A percentile compares a stretch with the other conserved stretches of the same genome.
Evolutionary conservation across 2,329 filamentous ascomycete species (phyloP).

Genomic region (Fusarium heterosporum): DNA sequence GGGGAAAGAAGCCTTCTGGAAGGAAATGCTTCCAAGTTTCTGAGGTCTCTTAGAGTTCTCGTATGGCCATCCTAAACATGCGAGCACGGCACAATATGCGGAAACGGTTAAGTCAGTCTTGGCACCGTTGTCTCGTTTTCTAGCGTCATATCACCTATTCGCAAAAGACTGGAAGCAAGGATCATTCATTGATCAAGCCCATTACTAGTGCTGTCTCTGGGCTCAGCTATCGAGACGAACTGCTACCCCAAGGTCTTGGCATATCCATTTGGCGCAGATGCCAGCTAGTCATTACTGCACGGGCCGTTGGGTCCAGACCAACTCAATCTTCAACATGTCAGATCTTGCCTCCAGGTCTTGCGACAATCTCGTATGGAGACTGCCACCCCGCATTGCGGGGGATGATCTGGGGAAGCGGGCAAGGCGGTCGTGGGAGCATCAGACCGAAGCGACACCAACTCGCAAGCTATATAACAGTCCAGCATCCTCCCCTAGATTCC

Average conservation of each 20-base stretch:
- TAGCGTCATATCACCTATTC: conserved; percentile 17
- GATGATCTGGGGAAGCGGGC: conserved; percentile 9
- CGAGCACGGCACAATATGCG: neutral
- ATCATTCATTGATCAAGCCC: conserved; percentile 5
- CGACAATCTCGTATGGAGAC: too few relatives aligned
- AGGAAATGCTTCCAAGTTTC: neutral
- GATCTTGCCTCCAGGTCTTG: conserved; percentile 3
- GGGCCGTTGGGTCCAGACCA: conserved; percentile 26
- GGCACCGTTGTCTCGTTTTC: conserved; percentile 13
- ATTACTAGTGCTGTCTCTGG: neutral
- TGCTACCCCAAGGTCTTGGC: conserved; percentile 12
- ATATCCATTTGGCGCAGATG: neutral
- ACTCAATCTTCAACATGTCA: conserved; percentile 31
- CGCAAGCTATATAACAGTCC: conserved; percentile 26
- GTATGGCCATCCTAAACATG: neutral
- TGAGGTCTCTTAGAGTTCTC: neutral
- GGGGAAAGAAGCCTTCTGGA: conserved; percentile 16
- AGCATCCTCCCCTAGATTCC: neutral
- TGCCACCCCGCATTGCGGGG: conserved; percentile 38
- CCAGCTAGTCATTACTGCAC: neutral
- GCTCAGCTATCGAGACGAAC: neutral
- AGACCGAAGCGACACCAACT: too few relatives aligned
- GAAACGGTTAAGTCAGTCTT: neutral
- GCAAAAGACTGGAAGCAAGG: neutral
- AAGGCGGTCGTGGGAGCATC: too few relatives aligned